Conservation (phyloP, 805 yeast genomes). For the Yamadazyma scolyti region DNA sequence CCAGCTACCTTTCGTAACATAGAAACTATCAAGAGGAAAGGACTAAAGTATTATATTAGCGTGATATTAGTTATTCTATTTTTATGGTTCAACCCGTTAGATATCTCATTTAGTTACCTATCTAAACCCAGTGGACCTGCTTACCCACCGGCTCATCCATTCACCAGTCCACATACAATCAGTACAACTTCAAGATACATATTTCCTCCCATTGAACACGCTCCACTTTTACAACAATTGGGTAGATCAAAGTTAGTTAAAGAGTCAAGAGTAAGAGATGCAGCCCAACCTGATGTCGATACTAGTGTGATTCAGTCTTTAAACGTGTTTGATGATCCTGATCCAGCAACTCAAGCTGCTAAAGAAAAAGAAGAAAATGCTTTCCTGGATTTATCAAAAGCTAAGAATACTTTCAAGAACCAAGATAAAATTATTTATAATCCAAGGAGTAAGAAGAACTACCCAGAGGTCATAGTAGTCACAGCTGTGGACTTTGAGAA, state of each 20-base stretch:
- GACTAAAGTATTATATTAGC: constrained; percentile 4
- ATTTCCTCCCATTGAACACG: constrained; percentile 74
- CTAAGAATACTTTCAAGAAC: constrained; percentile 56
- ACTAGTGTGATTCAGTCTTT: constrained; percentile 30
- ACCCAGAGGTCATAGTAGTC: constrained; percentile 72
- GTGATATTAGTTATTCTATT: constrained; percentile 15
- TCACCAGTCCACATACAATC: constrained; percentile 29
- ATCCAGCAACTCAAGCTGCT: constrained; percentile 27
- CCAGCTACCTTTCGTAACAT: constrained; percentile 24
- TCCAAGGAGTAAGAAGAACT: constrained; percentile 31
- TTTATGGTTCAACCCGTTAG: constrained; percentile 19
- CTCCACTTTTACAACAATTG: constrained; percentile 55
- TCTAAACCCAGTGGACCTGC: constrained; percentile 2
- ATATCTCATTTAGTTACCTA: constrained; percentile 7
- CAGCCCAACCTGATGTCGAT: constrained; percentile 37
- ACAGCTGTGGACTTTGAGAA: constrained; percentile 74
- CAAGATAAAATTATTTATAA: constrained; percentile 58
- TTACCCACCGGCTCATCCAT: constrained; percentile 33
- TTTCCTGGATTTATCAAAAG: constrained; percentile 38
- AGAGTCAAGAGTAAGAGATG: constrained; percentile 44
- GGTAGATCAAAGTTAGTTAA: constrained; percentile 50
- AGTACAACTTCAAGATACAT: constrained; percentile 52
- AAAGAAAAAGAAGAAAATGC: constrained; percentile 49
- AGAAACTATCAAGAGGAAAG: constrained; percentile 6
- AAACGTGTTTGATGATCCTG: constrained; percentile 42